phyloP scores from a whole-genome alignment of 2,329 filamentous ascomycete genomes.

The Aspergillus transmontanensis region DNA sequence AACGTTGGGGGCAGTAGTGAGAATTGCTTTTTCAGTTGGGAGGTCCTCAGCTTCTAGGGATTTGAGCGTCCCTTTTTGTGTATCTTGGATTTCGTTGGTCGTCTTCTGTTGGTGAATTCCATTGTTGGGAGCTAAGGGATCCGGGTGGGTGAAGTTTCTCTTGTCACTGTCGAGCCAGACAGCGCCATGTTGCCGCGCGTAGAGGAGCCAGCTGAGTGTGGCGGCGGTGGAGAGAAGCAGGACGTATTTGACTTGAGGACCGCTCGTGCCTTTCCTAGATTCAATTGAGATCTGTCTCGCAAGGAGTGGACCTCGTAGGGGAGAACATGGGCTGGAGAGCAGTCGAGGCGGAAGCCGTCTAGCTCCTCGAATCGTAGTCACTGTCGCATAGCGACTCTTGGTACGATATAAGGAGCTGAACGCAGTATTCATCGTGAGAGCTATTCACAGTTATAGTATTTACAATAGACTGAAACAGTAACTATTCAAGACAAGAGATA shows the following conservation, averaged over 20 bases:
- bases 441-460: not conserved
- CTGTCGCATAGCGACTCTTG: not conserved
- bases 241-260: not conserved
- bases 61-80: not conserved
- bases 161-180: constrained; percentile 2
- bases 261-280: too few species aligned
- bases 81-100: not conserved
- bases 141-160: not conserved
- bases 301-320: not conserved
- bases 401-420: not conserved
- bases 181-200: not conserved
- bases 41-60: constrained; percentile 12
- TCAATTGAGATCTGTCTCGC: not conserved
- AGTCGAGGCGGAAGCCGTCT: not conserved
- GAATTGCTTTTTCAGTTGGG: constrained; percentile 31
- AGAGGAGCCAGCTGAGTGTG: constrained; percentile 2
- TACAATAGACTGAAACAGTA: not conserved
- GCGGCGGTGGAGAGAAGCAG: constrained; percentile 1
- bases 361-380: not conserved
- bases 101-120: too few species aligned
- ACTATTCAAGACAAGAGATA: too few species aligned
- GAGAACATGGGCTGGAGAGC: not conserved
- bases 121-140: not conserved
- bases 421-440: not conserved
- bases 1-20: constrained; percentile 34